A percentile compares a stretch with the other conserved stretches of the same genome.
Conservation (phyloP, 1,284 basidiomycete genomes). For the Ustilago trichophora region DNA sequence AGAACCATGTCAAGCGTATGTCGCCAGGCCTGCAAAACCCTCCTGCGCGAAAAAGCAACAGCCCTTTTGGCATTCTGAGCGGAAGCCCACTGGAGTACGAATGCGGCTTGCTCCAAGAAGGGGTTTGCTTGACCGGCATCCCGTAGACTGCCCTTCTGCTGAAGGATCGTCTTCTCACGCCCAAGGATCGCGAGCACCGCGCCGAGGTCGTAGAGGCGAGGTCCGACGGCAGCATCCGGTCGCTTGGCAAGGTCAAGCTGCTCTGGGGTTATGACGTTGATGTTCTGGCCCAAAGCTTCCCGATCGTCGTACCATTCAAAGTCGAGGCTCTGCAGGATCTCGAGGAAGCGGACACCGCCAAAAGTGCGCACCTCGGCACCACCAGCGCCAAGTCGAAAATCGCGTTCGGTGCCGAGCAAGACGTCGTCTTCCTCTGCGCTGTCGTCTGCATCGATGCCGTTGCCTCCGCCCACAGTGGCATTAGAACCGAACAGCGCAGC, state of each 20-base stretch:
- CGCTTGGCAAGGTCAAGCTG: slow-evolving; percentile 81
- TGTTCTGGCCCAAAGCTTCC: slow-evolving; percentile 70
- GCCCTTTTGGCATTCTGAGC: slow-evolving; percentile 61
- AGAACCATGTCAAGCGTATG: slow-evolving; percentile 62
- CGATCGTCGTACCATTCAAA: slow-evolving; percentile 84
- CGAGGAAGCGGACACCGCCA: slow-evolving; percentile 84
- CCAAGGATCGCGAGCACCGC: slow-evolving; percentile 71
- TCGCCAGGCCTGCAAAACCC: slow-evolving; percentile 59
- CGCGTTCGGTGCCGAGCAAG: slow-evolving; percentile 33
- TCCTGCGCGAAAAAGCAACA: slow-evolving; percentile 49
- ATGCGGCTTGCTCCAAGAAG: slow-evolving; percentile 56
- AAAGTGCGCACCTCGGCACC: slow-evolving; percentile 32
- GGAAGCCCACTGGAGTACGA: slow-evolving; percentile 55
- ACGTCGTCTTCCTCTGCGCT: slow-evolving; percentile 44
- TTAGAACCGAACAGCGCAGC: slow-evolving; percentile 56
- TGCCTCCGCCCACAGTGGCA: slow-evolving; percentile 29
- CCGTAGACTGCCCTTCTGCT: slow-evolving; percentile 50
- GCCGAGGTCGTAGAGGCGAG: slow-evolving; percentile 76
- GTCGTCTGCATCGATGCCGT: slow-evolving; percentile 21
- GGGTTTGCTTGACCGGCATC: slow-evolving; percentile 44
- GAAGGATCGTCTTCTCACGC: slow-evolving; percentile 42
- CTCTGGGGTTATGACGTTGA: slow-evolving; percentile 70
- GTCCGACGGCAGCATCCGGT: slow-evolving; percentile 78
- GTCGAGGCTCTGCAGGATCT: slow-evolving; percentile 83
- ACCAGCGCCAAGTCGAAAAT: slow-evolving; percentile 39